Conservation (phyloP, 495 filamentous ascomycete species). For the Neurospora terricola region DNA sequence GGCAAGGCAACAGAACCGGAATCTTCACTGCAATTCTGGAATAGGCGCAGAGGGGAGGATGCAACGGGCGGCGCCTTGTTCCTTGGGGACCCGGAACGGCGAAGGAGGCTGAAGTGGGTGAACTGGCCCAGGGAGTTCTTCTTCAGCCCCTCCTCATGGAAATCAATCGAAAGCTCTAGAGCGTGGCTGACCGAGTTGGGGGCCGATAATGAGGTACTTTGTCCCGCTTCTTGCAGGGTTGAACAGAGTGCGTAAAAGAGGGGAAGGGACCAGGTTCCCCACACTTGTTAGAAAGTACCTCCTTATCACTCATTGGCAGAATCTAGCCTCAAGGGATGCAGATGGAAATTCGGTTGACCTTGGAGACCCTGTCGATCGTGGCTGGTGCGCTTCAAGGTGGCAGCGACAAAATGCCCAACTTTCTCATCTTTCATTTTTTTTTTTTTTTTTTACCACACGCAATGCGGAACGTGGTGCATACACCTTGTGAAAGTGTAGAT, state of each 20-base stretch:
- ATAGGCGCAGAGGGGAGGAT: not conserved
- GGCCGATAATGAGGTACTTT: slow-evolving; percentile 15
- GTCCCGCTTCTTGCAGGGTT: not conserved
- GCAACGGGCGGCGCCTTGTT: not conserved
- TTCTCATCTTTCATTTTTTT: no score
- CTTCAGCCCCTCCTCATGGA: slow-evolving; percentile 29
- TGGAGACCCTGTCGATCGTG: slow-evolving; percentile 8
- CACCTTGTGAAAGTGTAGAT: not conserved
- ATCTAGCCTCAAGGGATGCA: slow-evolving; percentile 1
- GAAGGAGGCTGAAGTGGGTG: not conserved
- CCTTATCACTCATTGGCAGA: slow-evolving; percentile 3
- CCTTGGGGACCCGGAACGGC: not conserved
- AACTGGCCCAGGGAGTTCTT: not conserved
- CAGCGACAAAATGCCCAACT: not conserved
- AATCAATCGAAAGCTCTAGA: slow-evolving; percentile 29
- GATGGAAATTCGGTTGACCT: slow-evolving; percentile 10
- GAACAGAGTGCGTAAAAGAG: not conserved
- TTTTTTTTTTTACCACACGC: not conserved
- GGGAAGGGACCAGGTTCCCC: not conserved
- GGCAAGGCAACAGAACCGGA: not conserved
- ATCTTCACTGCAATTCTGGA: not conserved
- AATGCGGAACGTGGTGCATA: not conserved
- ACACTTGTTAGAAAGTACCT: not conserved
- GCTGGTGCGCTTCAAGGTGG: slow-evolving; percentile 1
- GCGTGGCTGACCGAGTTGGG: slow-evolving; percentile 18